phyloP scores from a whole-genome alignment of 2,329 filamentous ascomycete species.

The Blastomyces gilchristii region DNA sequence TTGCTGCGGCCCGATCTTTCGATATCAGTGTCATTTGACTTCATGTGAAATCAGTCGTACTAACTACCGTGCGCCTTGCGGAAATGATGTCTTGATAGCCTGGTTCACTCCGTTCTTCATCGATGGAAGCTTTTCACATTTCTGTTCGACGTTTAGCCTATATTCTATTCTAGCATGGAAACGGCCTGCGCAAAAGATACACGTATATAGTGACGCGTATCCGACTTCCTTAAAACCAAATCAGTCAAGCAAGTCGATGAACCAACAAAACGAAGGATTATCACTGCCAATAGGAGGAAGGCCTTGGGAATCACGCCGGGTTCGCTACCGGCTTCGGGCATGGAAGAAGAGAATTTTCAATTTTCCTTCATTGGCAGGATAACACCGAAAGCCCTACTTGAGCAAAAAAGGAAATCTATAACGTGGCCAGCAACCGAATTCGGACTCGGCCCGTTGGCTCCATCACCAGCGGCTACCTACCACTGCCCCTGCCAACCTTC shows the following conservation, averaged over 20 bases:
- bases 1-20: neutral
- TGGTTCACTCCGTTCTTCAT: neutral
- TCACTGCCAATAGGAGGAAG: neutral
- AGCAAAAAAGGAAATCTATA: neutral
- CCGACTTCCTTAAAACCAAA: neutral
- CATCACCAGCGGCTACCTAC: neutral
- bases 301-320: neutral
- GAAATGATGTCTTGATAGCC: neutral
- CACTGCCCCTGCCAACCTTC: neutral
- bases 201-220: neutral
- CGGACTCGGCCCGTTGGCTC: neutral
- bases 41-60: neutral
- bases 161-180: neutral
- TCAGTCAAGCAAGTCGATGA: neutral
- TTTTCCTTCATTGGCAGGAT: neutral
- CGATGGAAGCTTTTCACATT: neutral
- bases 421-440: neutral
- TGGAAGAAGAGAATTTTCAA: neutral
- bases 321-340: neutral
- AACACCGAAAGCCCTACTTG: neutral
- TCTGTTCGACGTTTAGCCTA: neutral
- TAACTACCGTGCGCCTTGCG: neutral
- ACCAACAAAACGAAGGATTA: neutral
- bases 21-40: neutral
- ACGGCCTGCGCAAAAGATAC: neutral